Evolutionary conservation across 371 early-diverging fungal species (phyloP).

Genomic region (Syncephalastrum contaminatum): DNA sequence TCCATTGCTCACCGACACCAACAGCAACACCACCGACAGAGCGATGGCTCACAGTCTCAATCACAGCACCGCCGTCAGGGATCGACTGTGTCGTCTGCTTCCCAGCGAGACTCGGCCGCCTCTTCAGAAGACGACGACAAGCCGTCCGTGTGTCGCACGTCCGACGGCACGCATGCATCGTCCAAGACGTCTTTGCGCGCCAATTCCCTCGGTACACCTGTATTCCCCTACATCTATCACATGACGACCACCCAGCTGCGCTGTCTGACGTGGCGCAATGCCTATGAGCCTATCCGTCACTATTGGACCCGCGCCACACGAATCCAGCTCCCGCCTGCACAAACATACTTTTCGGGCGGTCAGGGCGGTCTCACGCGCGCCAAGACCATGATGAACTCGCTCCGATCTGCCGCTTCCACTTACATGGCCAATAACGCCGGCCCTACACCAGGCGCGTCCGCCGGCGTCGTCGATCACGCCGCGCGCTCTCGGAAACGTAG

Average conservation of each 20-base stretch:
- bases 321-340: conserved; percentile 23
- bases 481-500: conserved; percentile 24
- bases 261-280: conserved; percentile 36
- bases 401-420: conserved; percentile 26
- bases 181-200: conserved; percentile 13
- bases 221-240: conserved; percentile 41
- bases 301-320: conserved; percentile 43
- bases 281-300: conserved; percentile 42
- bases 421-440: conserved; percentile 18
- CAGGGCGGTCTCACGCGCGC: conserved; percentile 36
- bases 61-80: no score
- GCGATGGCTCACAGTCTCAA: neutral
- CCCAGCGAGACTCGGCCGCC: conserved; percentile 7
- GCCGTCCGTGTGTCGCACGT: conserved; percentile 4
- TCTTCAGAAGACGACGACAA: conserved; percentile 7
- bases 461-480: neutral
- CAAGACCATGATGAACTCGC: conserved; percentile 45
- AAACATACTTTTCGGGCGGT: conserved; percentile 24
- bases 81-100: neutral
- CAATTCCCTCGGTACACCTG: conserved; percentile 1
- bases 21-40: neutral
- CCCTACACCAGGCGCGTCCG: neutral
- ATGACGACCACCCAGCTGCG: conserved; percentile 26
- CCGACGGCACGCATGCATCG: conserved; percentile 6
- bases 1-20: conserved; percentile 3